A percentile compares a stretch with the other conserved stretches of the same genome.
Evolutionary conservation across 352 stramenopile genomes (phyloP).

Genomic region (Halophytophthora polymorphica): DNA sequence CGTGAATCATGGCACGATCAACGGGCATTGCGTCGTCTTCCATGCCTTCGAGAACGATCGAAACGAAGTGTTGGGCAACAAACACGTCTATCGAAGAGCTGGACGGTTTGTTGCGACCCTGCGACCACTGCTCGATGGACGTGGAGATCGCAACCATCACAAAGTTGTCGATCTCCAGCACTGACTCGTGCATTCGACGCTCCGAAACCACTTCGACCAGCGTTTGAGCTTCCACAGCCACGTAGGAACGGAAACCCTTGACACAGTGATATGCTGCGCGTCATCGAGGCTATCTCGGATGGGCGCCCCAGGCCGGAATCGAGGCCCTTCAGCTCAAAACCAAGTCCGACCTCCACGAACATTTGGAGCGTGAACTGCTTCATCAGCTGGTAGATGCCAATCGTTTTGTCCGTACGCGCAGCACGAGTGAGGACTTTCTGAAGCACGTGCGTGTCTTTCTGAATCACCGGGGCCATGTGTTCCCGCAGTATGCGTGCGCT

Average conservation of each 20-base stretch:
- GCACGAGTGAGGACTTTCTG: conserved; percentile 2
- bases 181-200: conserved; percentile 1
- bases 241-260: conserved; percentile 8
- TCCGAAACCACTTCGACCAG: conserved; percentile 18
- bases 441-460: conserved; percentile 10
- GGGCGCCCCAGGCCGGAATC: conserved; percentile 2
- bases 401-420: not conserved
- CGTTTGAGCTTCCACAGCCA: conserved; percentile 25
- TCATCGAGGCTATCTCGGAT: conserved; percentile 16
- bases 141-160: conserved; percentile 22
- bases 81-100: conserved; percentile 17
- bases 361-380: conserved; percentile 8
- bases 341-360: conserved; percentile 14
- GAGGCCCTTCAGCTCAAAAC: conserved; percentile 15
- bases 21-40: conserved; percentile 15
- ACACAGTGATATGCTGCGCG: conserved; percentile 16
- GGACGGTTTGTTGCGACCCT: conserved; percentile 10
- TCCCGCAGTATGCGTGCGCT: conserved; percentile 14
- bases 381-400: conserved; percentile 4
- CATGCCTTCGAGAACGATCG: conserved; percentile 19
- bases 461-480: conserved; percentile 10
- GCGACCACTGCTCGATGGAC: conserved; percentile 11
- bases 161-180: conserved; percentile 20
- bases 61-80: conserved; percentile 18
- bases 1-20: conserved; percentile 31